Evolutionary conservation across 371 early-diverging fungal species (phyloP).

Genomic region (Circinella umbellata): DNA sequence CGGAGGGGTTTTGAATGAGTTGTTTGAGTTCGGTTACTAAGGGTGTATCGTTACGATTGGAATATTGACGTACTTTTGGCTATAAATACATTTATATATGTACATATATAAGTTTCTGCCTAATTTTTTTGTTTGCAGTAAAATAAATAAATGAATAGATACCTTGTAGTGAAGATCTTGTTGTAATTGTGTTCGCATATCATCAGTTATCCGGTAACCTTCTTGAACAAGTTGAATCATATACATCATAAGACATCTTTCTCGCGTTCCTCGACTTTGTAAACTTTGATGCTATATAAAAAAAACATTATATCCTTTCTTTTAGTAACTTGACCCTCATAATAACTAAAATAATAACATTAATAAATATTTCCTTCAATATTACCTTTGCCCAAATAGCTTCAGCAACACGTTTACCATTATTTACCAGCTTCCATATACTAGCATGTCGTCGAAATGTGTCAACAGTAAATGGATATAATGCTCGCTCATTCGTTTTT

Average conservation of each 20-base stretch:
- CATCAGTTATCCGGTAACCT: conserved; percentile 41
- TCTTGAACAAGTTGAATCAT: conserved; percentile 53
- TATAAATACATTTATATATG: not conserved
- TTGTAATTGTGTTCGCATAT: conserved; percentile 37
- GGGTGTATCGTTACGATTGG: conserved; percentile 12
- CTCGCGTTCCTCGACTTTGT: conserved; percentile 34
- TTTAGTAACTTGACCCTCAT: too few species aligned
- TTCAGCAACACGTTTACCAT: conserved; percentile 32
- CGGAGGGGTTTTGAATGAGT: conserved; percentile 36
- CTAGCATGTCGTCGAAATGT: conserved; percentile 60
- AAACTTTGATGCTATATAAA: conserved; percentile 43
- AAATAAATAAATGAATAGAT: not conserved
- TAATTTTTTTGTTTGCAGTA: not conserved
- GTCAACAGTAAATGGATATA: conserved; percentile 59
- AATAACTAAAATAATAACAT: too few species aligned
- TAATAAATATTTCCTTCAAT: too few species aligned
- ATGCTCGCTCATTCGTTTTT: conserved; percentile 58
- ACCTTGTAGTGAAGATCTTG: conserved; percentile 47
- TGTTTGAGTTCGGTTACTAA: conserved; percentile 42
- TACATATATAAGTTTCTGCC: not conserved
- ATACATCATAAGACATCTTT: conserved; percentile 54
- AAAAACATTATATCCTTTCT: not conserved
- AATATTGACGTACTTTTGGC: conserved; percentile 13
- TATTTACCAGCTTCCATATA: conserved; percentile 59
- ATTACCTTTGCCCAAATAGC: conserved; percentile 48